Evolutionary conservation across 305 asterid genomes (phyloP).

Genomic region (Fraxinus dipetala): DNA sequence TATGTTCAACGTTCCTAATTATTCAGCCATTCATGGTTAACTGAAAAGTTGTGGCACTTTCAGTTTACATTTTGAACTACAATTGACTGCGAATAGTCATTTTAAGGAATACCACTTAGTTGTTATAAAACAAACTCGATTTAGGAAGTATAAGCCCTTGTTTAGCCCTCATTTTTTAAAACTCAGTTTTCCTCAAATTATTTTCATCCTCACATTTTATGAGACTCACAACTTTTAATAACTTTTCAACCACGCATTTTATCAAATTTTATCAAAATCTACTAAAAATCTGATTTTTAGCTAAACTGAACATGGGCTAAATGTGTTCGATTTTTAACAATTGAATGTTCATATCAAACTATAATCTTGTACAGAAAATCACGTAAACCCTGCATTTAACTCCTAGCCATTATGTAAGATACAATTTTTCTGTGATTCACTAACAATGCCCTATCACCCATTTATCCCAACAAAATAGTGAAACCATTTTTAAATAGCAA

Average conservation of each 20-base stretch:
- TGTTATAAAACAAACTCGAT: neutral
- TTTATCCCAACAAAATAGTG: neutral
- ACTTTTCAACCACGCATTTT: neutral
- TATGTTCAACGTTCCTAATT: neutral
- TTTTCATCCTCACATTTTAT: neutral
- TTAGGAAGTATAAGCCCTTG: neutral
- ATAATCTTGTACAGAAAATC: neutral
- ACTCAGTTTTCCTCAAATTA: neutral
- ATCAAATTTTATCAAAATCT: neutral
- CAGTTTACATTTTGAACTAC: neutral
- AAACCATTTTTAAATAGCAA: neutral
- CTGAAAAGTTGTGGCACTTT: neutral
- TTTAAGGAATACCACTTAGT: neutral
- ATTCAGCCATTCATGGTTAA: neutral
- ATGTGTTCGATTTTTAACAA: neutral
- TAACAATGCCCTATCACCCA: neutral
- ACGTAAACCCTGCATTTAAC: neutral
- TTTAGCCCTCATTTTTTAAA: neutral
- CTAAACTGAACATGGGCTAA: neutral
- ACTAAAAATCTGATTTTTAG: neutral
- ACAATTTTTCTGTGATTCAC: neutral
- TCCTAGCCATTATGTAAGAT: neutral
- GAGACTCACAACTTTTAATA: neutral
- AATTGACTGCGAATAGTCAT: neutral
- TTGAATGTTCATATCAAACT: neutral